Evolutionary conservation across 306 rosid genomes (phyloP).

Genomic region (Betula pendula): DNA sequence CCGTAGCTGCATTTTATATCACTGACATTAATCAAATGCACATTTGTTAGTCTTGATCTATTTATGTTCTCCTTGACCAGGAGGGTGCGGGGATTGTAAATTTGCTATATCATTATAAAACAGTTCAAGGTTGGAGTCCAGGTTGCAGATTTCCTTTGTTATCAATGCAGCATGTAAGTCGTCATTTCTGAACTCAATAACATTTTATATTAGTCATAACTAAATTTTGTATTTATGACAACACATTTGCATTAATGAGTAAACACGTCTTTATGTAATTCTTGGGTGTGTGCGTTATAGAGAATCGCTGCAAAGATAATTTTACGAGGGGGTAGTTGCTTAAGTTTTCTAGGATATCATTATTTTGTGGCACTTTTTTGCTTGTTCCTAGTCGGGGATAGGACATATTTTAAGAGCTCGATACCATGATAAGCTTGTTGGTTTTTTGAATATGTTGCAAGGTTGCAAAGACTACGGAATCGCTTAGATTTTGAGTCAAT

Average conservation of each 20-base stretch:
- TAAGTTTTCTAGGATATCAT: background rate
- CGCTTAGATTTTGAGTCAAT: background rate
- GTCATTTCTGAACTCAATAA: background rate
- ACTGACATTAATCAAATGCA: slow-evolving; percentile 16
- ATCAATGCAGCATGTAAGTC: slow-evolving; percentile 2
- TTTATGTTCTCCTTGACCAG: slow-evolving; percentile 1
- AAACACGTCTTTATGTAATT: background rate
- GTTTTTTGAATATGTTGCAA: background rate
- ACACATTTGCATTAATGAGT: background rate
- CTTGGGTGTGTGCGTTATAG: background rate
- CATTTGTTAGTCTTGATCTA: slow-evolving; percentile 4
- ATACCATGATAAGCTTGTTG: background rate
- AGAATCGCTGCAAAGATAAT: background rate
- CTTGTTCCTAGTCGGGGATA: background rate
- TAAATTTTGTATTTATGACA: background rate
- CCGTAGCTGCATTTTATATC: background rate
- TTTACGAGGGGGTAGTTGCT: background rate
- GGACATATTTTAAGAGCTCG: background rate
- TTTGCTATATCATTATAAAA: background rate
- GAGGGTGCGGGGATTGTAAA: background rate
- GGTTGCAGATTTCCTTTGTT: background rate
- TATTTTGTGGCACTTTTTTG: background rate
- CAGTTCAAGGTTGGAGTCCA: slow-evolving; percentile 1
- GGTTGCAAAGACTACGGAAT: background rate
- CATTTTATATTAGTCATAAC: background rate